Evolutionary conservation across 805 yeast genomes (phyloP).

Genomic region (Wilhelminamyces savonicus): DNA sequence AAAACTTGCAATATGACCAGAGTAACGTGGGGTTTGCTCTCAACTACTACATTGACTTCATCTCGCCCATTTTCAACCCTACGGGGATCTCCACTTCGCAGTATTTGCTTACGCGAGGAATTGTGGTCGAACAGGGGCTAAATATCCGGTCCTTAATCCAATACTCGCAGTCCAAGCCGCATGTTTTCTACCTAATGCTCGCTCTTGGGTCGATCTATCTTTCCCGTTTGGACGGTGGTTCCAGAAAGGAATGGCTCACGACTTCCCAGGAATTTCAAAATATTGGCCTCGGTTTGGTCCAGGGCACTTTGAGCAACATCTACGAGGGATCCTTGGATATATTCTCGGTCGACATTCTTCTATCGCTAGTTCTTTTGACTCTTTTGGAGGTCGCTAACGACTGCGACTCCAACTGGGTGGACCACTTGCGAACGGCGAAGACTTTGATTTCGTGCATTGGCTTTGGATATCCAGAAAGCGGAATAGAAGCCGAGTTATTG

Average conservation of each 20-base stretch:
- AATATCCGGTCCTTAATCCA: constrained; percentile 15
- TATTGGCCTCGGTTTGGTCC: constrained; percentile 10
- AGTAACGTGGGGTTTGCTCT: constrained; percentile 14
- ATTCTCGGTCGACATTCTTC: constrained; percentile 10
- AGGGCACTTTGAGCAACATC: too few species aligned
- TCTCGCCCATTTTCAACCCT: constrained; percentile 25
- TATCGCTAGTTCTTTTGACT: constrained; percentile 16
- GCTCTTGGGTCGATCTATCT: constrained; percentile 20
- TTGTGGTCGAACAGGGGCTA: constrained; percentile 18
- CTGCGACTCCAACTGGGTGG: constrained; percentile 16
- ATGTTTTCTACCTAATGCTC: constrained; percentile 17
- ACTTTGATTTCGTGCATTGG: constrained; percentile 8
- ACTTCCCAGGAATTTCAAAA: constrained; percentile 11
- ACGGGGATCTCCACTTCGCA: constrained; percentile 5
- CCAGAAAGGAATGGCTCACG: constrained; percentile 11
- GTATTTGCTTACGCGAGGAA: constrained; percentile 1
- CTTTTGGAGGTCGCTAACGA: constrained; percentile 21
- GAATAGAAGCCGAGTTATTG: constrained; percentile 13
- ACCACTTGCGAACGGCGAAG: constrained; percentile 14
- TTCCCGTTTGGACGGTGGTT: constrained; percentile 8
- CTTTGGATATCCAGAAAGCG: constrained; percentile 12
- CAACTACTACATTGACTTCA: constrained; percentile 17
- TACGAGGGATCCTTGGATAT: background rate
- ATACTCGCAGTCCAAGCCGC: constrained; percentile 16
- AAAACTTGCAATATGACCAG: constrained; percentile 5